Evolutionary conservation across 1,139 yeast species (phyloP), one percentile per base, ranked within the genome.

Genomic region (Protomyces gravidus): DNA sequence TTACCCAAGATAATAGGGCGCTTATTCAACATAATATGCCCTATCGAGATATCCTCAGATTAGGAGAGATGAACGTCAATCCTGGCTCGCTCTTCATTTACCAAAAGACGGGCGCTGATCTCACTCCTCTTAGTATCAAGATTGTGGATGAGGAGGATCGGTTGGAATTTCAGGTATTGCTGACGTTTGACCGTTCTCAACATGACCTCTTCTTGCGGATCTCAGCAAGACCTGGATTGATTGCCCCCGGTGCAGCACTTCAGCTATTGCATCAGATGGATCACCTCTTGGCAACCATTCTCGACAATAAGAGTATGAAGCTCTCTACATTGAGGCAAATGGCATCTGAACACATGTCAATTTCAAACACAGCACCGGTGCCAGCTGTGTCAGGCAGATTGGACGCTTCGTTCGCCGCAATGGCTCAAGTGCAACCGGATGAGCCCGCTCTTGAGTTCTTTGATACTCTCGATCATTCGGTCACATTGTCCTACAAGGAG

Each of bases 61-160:
- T 55, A 13, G 27, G 33, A 32, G 27, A 23, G 17, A 32, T 49
- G 15, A 50, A 46, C 6, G 45, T n/a, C 15, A 15, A 27, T 11
- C 48, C 51, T 2, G 59, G 52, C 27, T 50, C 60, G 11, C 39
- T 57, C 32, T 36, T 57, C 17, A 48, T 57, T 11, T 57, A 50
- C 25, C 60, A 57, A 13, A 57, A 57, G 42, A 27, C 57, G n/a
- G 57, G 50, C 11, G 39, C 42, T 3, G 45, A 17, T 19, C 11
- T 45, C n/a, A 15, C 5, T 21, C 15, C 15, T 11, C 9, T 13
- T 26, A 27, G 17, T 11, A 25, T 50, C 27, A 26, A n/a, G 26
- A 23, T 53, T 2, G 32, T 36, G 33, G 28, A 25, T 13, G 39
- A 53, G 19, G 51, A 33, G 13, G 58, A 53, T 27, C 50, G 51